Conservation (phyloP, 164 flowering plant species). For the Chimonanthus praecox region DNA sequence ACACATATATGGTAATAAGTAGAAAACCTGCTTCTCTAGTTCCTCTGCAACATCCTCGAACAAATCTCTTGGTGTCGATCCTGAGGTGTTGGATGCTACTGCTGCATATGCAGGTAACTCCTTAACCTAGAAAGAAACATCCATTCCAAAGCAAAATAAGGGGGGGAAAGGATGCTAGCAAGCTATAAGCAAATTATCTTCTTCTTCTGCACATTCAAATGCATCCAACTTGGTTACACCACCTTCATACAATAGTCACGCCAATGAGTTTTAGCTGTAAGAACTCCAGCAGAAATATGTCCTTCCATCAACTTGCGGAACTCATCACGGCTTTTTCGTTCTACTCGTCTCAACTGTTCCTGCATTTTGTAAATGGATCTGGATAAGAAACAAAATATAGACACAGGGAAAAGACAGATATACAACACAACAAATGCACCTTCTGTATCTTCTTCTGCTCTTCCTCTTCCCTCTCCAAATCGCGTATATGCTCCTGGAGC, state of each 20-base stretch:
- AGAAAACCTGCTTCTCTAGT: slow-evolving; percentile 67
- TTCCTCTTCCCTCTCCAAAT: slow-evolving; percentile 90
- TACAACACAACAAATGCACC: slow-evolving; percentile 30
- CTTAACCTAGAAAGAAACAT: slow-evolving; percentile 54
- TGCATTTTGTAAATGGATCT: slow-evolving; percentile 15
- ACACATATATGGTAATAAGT: background rate
- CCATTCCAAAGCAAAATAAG: background rate
- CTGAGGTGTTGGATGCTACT: slow-evolving; percentile 80
- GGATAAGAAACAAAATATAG: background rate
- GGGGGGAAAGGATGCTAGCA: background rate
- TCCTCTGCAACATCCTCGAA: slow-evolving; percentile 92
- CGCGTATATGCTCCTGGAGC: slow-evolving; percentile 77
- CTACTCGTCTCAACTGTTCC: slow-evolving; percentile 79
- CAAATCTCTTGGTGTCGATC: slow-evolving; percentile 90
- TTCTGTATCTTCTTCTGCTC: slow-evolving; percentile 87
- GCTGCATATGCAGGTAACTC: slow-evolving; percentile 71
- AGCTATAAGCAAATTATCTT: background rate
- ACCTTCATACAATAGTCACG: slow-evolving; percentile 93
- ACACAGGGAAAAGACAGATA: background rate
- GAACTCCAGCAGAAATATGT: slow-evolving; percentile 63
- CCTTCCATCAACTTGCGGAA: slow-evolving; percentile 87
- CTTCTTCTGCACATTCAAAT: background rate
- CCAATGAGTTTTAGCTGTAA: slow-evolving; percentile 88
- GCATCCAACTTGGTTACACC: background rate
- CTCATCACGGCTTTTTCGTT: slow-evolving; percentile 90